phyloP scores from a whole-genome alignment of 1,284 basidiomycete genomes.

The Cutaneotrichosporon sp. region DNA sequence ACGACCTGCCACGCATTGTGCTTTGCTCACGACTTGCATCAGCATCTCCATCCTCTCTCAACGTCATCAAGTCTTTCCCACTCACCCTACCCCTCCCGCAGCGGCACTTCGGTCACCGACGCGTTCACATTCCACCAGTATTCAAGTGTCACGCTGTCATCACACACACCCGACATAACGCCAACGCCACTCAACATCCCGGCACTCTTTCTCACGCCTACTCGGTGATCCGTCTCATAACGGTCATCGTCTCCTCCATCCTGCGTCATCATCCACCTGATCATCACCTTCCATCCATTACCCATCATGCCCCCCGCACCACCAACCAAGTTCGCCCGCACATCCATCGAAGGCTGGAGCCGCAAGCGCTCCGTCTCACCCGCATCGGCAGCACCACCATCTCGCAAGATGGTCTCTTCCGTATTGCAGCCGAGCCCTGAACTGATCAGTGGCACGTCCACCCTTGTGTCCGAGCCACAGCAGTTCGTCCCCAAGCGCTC shows the following conservation, averaged over 20 bases:
- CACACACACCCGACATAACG: slow-evolving; percentile 12
- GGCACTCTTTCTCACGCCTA: neutral
- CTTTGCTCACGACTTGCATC: slow-evolving; percentile 13
- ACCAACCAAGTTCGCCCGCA: slow-evolving; percentile 42
- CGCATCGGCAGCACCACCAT: slow-evolving; percentile 22
- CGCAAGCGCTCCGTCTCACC: slow-evolving; percentile 47
- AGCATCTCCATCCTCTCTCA: neutral
- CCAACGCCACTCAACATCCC: slow-evolving; percentile 5
- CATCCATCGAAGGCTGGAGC: slow-evolving; percentile 44
- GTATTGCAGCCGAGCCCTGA: slow-evolving; percentile 7
- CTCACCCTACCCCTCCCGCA: neutral
- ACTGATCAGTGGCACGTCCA: slow-evolving; percentile 4
- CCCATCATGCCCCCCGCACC: slow-evolving; percentile 45
- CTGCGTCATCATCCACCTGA: neutral
- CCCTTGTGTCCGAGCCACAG: neutral
- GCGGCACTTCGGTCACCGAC: slow-evolving; percentile 3
- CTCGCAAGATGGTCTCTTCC: slow-evolving; percentile 21
- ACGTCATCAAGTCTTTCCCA: slow-evolving; percentile 2
- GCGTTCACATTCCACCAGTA: slow-evolving; percentile 15
- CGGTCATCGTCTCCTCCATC: slow-evolving; percentile 1
- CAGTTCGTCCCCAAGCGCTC: slow-evolving; percentile 23
- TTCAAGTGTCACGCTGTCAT: slow-evolving; percentile 13
- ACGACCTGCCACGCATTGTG: slow-evolving; percentile 3
- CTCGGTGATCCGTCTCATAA: slow-evolving; percentile 11
- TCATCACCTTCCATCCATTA: neutral